Percentiles rank a stretch among this genome's conserved stretches.
Evolutionary conservation across 768 basidiomycete genomes (phyloP).

Genomic region (Rhizopogon sp.): DNA sequence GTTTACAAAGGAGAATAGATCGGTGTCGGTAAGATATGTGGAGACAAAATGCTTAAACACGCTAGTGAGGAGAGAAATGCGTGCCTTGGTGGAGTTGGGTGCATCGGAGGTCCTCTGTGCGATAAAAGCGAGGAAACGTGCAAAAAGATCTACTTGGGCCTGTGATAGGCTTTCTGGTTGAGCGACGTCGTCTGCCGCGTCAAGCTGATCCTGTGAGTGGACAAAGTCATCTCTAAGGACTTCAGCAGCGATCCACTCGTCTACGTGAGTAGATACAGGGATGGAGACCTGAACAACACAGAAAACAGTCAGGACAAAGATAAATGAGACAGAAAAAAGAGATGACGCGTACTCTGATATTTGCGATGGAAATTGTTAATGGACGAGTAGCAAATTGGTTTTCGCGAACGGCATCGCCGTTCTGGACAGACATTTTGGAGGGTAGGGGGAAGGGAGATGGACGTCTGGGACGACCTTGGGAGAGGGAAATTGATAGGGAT

Average conservation of each 20-base stretch:
- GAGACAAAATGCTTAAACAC: conserved; percentile 75
- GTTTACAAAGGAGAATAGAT: conserved; percentile 80
- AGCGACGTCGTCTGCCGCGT: conserved; percentile 48
- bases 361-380: conserved; percentile 25
- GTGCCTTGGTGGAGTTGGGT: conserved; percentile 45
- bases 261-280: conserved; percentile 73
- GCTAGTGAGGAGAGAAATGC: conserved; percentile 65
- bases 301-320: conserved; percentile 1
- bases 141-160: conserved; percentile 71
- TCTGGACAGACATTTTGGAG: conserved; percentile 28
- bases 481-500: not conserved
- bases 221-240: conserved; percentile 86
- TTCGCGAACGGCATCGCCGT: conserved; percentile 25
- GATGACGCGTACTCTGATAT: conserved; percentile 29
- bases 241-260: conserved; percentile 93
- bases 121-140: conserved; percentile 78
- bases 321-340: conserved; percentile 4
- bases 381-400: conserved; percentile 31
- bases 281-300: conserved; percentile 60
- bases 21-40: conserved; percentile 63
- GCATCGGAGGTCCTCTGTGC: conserved; percentile 58
- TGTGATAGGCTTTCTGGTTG: conserved; percentile 53
- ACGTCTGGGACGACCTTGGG: conserved; percentile 4
- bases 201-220: conserved; percentile 54
- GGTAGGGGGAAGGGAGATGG: not conserved